Evolutionary conservation across 2,329 filamentous ascomycete genomes (phyloP), one percentile per base, ranked within the genome.

Genomic region (Monosporascus sp.): DNA sequence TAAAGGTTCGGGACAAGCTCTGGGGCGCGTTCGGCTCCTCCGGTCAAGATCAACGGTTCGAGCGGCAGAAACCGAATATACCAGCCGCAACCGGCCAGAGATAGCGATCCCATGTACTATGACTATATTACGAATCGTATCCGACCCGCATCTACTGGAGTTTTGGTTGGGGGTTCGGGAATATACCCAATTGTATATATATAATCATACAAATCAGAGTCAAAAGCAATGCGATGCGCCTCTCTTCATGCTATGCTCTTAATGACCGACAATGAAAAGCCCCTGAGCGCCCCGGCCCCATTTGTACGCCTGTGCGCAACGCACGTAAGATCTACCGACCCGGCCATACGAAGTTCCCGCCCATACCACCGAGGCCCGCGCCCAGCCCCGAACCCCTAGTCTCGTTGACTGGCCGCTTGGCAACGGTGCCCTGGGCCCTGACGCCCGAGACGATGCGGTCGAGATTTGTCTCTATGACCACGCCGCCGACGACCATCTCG

Each of bases 401-500:
- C 69, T 91, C 87, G 66, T 91, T 91, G 34, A 91, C 86, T 1
- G 88, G 88, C 60, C 89, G 75, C 75, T 91, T 92, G 7, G 88
- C 86, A 11, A 93, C 87, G 36, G 84, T 84, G 19, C 89, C 89
- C 66, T 92, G 88, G 8, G 84, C 81, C 53, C 78, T 86, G 5
- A 97, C 93, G 1, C 90, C 92, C 36, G 90, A 82, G 5, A 97
- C 89, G 52, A 97, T 94, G 69, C 86, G 86, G 54, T 96, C 91
- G 56, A 96, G 73, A 64, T 87, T 90, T 34, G 93, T 97, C 76
- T 97, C 93, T 24, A 97, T 86, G 17, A 97, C 93, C 16, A 97
- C 91, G 1, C 93, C 93, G 16, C 93, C 93, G 17, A 96, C 90
- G 53, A 97, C 88, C 90, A 97, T 96, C 78, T 97, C 93, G 54